These are phyloP conservation scores for Leptographium wingfieldii DNA, from an alignment of 2,329 filamentous ascomycete genomes.

Conservation along the genomic window DNA sequence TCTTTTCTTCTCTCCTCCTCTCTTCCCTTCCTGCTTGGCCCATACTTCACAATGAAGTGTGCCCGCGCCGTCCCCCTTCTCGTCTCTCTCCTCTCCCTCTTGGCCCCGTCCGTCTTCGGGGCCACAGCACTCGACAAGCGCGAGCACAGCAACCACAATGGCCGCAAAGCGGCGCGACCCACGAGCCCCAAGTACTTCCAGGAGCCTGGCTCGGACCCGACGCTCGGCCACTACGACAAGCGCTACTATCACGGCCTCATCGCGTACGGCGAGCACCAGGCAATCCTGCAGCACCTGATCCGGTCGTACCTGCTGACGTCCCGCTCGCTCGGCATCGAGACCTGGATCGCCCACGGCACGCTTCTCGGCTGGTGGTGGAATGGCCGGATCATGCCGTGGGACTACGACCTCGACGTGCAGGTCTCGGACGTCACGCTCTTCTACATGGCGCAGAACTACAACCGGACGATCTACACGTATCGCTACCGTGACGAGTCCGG, in stretches of 20 bases:
- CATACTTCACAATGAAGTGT: neutral
- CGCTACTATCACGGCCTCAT: constrained; percentile 56
- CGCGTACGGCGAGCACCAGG: constrained; percentile 51
- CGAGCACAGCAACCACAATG: neutral
- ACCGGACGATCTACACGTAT: constrained; percentile 54
- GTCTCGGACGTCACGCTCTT: constrained; percentile 54
- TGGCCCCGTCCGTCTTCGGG: too few species aligned
- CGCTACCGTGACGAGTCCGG: constrained; percentile 26
- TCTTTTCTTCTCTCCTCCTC: neutral
- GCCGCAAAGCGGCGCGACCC: neutral
- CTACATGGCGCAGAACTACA: constrained; percentile 52
- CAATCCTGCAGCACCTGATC: constrained; percentile 55
- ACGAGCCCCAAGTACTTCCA: constrained; percentile 47
- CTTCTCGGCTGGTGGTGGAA: constrained; percentile 89
- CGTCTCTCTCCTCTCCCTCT: neutral
- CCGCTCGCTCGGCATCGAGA: constrained; percentile 53
- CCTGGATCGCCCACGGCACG: constrained; percentile 79
- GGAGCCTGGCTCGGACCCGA: constrained; percentile 47
- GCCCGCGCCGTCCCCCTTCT: neutral
- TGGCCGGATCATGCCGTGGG: constrained; percentile 64
- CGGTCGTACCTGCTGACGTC: constrained; percentile 62
- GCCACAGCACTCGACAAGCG: neutral
- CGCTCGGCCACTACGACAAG: constrained; percentile 59
- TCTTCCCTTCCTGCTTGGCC: neutral
- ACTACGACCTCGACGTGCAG: constrained; percentile 75